Evolutionary conservation across 2,329 filamentous ascomycete genomes (phyloP), one percentile per base, ranked within the genome.

Genomic region (Sporothrix curviconia): DNA sequence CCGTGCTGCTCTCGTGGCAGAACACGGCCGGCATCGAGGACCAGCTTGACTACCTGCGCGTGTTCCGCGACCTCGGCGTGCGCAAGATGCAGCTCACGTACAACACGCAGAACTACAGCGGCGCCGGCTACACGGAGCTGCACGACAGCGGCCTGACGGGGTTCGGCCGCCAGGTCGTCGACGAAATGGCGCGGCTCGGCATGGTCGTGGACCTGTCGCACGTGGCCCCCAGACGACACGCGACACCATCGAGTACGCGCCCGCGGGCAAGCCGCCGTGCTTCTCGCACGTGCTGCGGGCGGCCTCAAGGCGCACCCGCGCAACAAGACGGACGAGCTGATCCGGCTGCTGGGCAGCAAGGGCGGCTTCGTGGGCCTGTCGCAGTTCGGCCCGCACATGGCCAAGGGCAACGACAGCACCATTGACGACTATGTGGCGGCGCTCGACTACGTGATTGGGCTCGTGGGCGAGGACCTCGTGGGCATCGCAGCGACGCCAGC

Each of bases 51-150:
- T 71, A 73, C 59, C 61, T 74, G 12, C 62, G 72, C 9, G 68
- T 74, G 4, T 74, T 74, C 61, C 66, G 69, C 15, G 71, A 74
- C 53, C 62, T 74, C 15, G 72, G 71, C 30, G 71, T 74, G 8
- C 66, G 68, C 15, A 73, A 74, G 60, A 74, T 74, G 72, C 71
- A 74, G 61, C 65, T 74, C 46, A 74, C 71, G 1, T 74, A 73
- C 65, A 74, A 74, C 55, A 72, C 71, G 6, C 70, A 74, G 46
- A 74, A 74, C 60, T 74, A 74, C 64, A 70, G 68, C 7, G 71
- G 71, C 7, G 68, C 70, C 1, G 71, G 72, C 1, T 74, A 73
- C 60, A 72, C 71, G 0, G 71, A 74, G 60, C 56, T 68, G 3
- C 64, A 66, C 17, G 71, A 72, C 61, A 66, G 65, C 9, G 71